These are phyloP conservation scores for Apiotrichum veenhuisii DNA, from an alignment of 1,284 basidiomycete species.

Conservation along the genomic window DNA sequence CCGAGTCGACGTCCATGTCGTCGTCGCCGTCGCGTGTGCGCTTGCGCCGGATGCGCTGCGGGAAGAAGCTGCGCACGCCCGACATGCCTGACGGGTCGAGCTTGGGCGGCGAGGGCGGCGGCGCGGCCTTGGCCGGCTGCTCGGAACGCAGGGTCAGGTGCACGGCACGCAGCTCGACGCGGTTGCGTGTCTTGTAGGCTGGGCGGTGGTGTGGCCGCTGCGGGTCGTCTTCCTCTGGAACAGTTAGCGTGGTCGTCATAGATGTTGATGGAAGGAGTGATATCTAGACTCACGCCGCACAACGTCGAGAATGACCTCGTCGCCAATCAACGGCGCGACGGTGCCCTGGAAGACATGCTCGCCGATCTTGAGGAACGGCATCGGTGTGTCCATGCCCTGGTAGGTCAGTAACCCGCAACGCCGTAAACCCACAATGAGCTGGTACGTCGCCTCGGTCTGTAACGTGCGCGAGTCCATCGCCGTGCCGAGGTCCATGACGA, in stretches of 20 bases:
- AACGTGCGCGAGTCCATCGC: slow-evolving; percentile 33
- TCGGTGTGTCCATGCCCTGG: slow-evolving; percentile 46
- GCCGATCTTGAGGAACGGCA: slow-evolving; percentile 46
- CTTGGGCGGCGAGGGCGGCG: neutral
- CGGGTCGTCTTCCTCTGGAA: slow-evolving; percentile 31
- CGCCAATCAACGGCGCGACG: slow-evolving; percentile 39
- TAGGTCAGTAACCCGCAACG: neutral
- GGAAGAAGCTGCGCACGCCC: slow-evolving; percentile 14
- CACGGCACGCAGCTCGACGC: slow-evolving; percentile 34
- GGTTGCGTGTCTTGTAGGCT: slow-evolving; percentile 23
- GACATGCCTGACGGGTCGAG: neutral
- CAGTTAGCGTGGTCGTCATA: neutral
- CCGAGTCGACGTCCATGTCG: neutral
- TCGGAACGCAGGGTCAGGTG: slow-evolving; percentile 18
- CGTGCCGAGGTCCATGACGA: slow-evolving; percentile 41
- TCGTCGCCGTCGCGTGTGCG: neutral
- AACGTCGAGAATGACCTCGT: slow-evolving; percentile 43
- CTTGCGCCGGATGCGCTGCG: slow-evolving; percentile 1
- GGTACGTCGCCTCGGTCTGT: slow-evolving; percentile 36
- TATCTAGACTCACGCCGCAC: slow-evolving; percentile 29
- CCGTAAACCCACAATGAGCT: slow-evolving; percentile 36
- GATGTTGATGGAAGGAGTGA: too few relatives aligned
- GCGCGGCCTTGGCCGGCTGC: neutral
- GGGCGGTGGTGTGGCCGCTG: slow-evolving; percentile 34
- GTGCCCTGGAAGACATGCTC: slow-evolving; percentile 45